phyloP scores from a whole-genome alignment of 2,329 filamentous ascomycete genomes.

The Xylaria sp. region DNA sequence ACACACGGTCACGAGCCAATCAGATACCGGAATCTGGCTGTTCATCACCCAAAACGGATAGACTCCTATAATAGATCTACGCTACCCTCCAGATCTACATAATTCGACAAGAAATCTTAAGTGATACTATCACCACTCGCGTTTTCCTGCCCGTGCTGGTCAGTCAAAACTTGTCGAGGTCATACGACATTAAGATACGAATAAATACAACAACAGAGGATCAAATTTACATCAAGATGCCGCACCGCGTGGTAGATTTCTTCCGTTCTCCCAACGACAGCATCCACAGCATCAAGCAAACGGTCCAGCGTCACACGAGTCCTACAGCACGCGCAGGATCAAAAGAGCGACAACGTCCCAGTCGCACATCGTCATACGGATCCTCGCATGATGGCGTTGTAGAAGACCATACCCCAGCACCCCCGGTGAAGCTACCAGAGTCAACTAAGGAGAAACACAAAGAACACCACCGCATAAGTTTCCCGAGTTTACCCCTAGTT shows the following conservation, averaged over 20 bases:
- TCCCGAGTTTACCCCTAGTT: conserved; percentile 56
- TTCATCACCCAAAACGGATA: conserved; percentile 25
- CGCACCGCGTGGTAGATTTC: conserved; percentile 67
- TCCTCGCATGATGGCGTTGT: conserved; percentile 52
- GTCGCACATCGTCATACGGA: conserved; percentile 51
- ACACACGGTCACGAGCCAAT: conserved; percentile 21
- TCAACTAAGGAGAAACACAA: conserved; percentile 54
- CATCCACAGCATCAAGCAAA: conserved; percentile 61
- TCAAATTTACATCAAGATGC: conserved; percentile 55
- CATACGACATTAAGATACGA: background rate
- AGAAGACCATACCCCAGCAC: conserved; percentile 44
- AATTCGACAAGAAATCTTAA: conserved; percentile 3
- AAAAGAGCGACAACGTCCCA: conserved; percentile 47
- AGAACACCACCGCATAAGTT: conserved; percentile 51
- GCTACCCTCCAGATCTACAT: background rate
- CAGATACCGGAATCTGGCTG: conserved; percentile 17
- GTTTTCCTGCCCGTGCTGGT: conserved; percentile 3
- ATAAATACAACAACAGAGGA: background rate
- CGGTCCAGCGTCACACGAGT: conserved; percentile 48
- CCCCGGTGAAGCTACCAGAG: conserved; percentile 52
- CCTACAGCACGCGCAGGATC: conserved; percentile 43
- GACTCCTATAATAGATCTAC: conserved; percentile 6
- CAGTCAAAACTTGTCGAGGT: background rate
- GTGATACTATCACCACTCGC: conserved; percentile 14
- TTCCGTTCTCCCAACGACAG: conserved; percentile 66